phyloP scores from a whole-genome alignment of 345 rosid genomes.

The Brassica juncea region DNA sequence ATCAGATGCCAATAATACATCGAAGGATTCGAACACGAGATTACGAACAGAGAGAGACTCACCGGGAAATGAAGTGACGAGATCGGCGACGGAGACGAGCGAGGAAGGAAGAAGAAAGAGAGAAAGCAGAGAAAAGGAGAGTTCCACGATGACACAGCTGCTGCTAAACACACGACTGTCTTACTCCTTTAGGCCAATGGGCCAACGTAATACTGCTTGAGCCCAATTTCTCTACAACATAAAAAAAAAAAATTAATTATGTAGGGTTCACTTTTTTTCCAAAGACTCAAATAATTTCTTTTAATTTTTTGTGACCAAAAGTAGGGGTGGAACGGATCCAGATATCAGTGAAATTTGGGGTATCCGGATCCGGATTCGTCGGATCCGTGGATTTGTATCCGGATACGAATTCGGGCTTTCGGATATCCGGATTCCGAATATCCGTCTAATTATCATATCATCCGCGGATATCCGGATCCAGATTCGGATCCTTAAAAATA shows the following conservation, averaged over 20 bases:
- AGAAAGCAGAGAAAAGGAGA: slow-evolving; percentile 36
- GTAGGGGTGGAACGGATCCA: too few relatives aligned
- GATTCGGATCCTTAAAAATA: too few relatives aligned
- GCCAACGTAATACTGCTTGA: background rate
- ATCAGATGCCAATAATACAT: slow-evolving; percentile 7
- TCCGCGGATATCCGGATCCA: too few relatives aligned
- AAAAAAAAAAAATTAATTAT: background rate
- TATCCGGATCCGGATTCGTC: too few relatives aligned
- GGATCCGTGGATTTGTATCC: too few relatives aligned
- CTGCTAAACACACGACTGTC: slow-evolving; percentile 37
- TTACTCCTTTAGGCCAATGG: slow-evolving; percentile 27
- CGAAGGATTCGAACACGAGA: slow-evolving; percentile 6
- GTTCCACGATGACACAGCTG: slow-evolving; percentile 44
- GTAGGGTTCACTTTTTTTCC: background rate
- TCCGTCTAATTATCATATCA: too few relatives aligned
- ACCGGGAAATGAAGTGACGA: slow-evolving; percentile 34
- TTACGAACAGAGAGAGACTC: background rate
- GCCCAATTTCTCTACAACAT: background rate
- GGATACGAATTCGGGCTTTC: too few relatives aligned
- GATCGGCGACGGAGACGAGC: slow-evolving; percentile 41
- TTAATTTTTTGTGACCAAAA: too few relatives aligned
- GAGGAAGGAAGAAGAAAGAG: slow-evolving; percentile 22
- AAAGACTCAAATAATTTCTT: background rate
- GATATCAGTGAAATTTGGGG: too few relatives aligned
- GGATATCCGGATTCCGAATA: too few relatives aligned